A percentile compares a stretch with the other conserved stretches of the same genome.
Conservation (phyloP, 331 rosid genomes). For the Malus hybrid region DNA sequence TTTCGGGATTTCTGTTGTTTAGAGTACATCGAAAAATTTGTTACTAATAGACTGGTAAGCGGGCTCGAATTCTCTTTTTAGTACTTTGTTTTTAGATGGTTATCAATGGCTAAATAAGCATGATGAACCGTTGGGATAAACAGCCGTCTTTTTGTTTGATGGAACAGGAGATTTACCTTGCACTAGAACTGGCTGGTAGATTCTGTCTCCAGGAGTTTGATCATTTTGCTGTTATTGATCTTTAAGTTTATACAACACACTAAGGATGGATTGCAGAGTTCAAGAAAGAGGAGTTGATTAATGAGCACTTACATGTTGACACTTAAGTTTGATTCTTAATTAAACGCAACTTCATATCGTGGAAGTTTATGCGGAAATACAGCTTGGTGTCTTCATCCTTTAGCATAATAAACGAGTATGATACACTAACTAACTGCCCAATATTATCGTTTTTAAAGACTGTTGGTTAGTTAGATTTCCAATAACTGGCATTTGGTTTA, state of each 20-base stretch:
- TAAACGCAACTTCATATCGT: background rate
- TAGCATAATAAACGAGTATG: too few relatives aligned
- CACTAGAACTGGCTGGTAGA: background rate
- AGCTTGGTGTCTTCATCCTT: too few relatives aligned
- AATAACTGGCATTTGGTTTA: too few relatives aligned
- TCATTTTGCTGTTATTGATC: background rate
- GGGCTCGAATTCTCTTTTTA: background rate
- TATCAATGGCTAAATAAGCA: too few relatives aligned
- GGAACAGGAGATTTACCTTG: background rate
- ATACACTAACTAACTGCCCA: too few relatives aligned
- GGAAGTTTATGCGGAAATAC: too few relatives aligned
- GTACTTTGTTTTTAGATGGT: background rate
- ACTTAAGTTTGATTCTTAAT: background rate
- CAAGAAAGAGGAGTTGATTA: background rate
- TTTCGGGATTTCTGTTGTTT: background rate
- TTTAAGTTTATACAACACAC: background rate
- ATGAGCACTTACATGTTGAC: background rate
- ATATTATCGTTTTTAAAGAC: background rate
- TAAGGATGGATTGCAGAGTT: background rate
- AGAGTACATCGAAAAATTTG: background rate
- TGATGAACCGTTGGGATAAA: background rate
- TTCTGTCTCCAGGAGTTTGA: background rate
- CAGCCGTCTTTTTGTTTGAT: background rate
- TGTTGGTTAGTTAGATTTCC: background rate
- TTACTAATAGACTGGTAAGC: conserved; percentile 1